These are phyloP conservation scores for Fusarium brachygibbosum DNA, from an alignment of 2,329 filamentous ascomycete genomes.

Conservation along the genomic window DNA sequence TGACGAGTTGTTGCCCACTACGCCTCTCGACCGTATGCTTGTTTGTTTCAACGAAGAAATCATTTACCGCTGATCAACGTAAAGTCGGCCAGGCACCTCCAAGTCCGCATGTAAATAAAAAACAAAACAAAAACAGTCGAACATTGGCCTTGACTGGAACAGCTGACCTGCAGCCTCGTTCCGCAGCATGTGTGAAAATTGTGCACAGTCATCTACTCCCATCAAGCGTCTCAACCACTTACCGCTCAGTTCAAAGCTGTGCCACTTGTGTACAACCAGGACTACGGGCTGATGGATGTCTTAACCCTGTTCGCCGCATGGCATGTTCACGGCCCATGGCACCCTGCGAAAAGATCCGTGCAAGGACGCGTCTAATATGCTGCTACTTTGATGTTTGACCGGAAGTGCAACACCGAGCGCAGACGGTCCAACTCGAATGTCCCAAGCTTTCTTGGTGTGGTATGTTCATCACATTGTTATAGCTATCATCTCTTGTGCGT, in stretches of 20 bases:
- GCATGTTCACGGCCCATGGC: constrained; percentile 26
- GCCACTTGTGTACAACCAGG: constrained; percentile 32
- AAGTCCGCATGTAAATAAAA: neutral
- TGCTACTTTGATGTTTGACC: constrained; percentile 20
- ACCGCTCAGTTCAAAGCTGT: constrained; percentile 8
- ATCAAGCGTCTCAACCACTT: neutral
- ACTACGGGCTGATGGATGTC: constrained; percentile 39
- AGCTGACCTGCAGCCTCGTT: neutral
- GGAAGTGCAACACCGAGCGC: constrained; percentile 40
- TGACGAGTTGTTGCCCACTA: neutral
- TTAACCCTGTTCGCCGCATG: constrained; percentile 46
- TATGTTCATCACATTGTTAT: too few species aligned
- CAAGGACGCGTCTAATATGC: constrained; percentile 25
- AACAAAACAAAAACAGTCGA: neutral
- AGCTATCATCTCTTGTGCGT: too few species aligned
- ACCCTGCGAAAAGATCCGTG: constrained; percentile 36
- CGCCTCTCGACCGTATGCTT: neutral
- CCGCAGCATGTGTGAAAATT: neutral
- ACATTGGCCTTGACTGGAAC: neutral
- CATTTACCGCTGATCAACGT: too few species aligned
- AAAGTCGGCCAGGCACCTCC: neutral
- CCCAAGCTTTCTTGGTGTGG: constrained; percentile 10
- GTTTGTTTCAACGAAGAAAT: too few species aligned
- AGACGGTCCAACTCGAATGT: constrained; percentile 19
- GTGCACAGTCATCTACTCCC: neutral